Conservation (phyloP, 176 grass and related monocot genomes). For the Lolium perenne region DNA sequence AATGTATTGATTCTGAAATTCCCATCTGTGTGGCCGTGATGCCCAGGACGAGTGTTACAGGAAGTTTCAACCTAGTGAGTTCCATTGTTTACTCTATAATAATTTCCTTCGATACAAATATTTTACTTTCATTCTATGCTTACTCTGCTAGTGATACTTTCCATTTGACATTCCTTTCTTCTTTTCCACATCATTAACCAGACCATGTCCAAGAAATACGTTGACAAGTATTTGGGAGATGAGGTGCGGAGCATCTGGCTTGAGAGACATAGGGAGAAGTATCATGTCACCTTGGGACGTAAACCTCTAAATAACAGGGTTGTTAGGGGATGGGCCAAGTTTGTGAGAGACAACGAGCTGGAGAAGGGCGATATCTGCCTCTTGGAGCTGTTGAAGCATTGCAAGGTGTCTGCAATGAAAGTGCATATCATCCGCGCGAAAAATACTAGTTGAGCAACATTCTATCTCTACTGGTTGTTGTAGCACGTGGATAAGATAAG, state of each 20-base stretch:
- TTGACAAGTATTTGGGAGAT: neutral
- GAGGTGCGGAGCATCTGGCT: conserved; percentile 21
- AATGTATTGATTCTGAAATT: conserved; percentile 19
- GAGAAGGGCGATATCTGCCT: conserved; percentile 3
- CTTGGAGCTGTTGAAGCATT: neutral
- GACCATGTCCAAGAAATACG: conserved; percentile 4
- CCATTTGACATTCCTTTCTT: neutral
- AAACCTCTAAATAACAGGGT: conserved; percentile 4
- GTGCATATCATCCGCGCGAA: neutral
- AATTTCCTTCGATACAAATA: neutral
- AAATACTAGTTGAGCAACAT: neutral
- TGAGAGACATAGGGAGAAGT: neutral
- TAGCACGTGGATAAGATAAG: neutral
- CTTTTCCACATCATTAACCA: neutral
- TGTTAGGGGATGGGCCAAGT: conserved; percentile 10
- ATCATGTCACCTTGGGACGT: neutral
- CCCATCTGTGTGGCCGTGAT: conserved; percentile 7
- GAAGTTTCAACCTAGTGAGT: conserved; percentile 6
- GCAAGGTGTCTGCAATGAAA: neutral
- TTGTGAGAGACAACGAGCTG: neutral
- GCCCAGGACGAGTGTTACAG: neutral
- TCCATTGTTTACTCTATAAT: neutral
- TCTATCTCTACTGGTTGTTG: neutral
- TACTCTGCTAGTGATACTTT: neutral
- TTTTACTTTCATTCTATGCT: neutral